These are phyloP conservation scores for Lentithecium fluviatile DNA, from an alignment of 495 filamentous ascomycete genomes.

Conservation along the genomic window DNA sequence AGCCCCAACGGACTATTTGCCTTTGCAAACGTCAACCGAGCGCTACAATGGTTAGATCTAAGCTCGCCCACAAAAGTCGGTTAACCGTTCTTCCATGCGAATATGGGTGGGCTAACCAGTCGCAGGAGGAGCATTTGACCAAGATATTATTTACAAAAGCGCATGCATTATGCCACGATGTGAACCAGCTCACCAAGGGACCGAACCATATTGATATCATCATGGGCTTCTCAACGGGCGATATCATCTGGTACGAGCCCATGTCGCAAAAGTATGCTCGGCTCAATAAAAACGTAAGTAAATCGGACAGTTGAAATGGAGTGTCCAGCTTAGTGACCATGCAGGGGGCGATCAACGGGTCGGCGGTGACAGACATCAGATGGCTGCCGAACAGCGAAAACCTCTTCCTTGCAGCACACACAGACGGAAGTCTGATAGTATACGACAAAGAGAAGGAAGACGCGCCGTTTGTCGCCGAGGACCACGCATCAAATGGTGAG, in stretches of 20 bases:
- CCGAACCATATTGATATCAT: constrained; percentile 80
- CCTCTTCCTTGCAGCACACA: constrained; percentile 87
- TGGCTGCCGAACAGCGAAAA: constrained; percentile 96
- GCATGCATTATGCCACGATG: constrained; percentile 91
- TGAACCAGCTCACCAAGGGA: constrained; percentile 80
- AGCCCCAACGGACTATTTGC: constrained; percentile 76
- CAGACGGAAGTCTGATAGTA: constrained; percentile 88
- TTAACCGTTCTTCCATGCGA: neutral
- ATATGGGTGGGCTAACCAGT: neutral
- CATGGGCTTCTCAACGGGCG: constrained; percentile 92
- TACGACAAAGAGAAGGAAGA: constrained; percentile 99
- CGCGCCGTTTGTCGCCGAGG: constrained; percentile 65
- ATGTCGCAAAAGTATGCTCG: constrained; percentile 94
- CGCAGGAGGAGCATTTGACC: constrained; percentile 75
- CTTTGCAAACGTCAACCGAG: constrained; percentile 92
- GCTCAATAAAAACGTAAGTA: constrained; percentile 83
- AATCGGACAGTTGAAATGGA: neutral
- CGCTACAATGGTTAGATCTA: constrained; percentile 82
- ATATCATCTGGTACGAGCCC: constrained; percentile 98
- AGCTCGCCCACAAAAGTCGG: constrained; percentile 57
- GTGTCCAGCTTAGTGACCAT: constrained; percentile 8
- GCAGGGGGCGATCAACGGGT: constrained; percentile 79
- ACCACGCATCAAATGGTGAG: constrained; percentile 16
- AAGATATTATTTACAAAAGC: constrained; percentile 97
- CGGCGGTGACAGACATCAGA: constrained; percentile 79